These are phyloP conservation scores for Eremomyces bilateralis DNA, from an alignment of 495 filamentous ascomycete genomes.

Conservation along the genomic window DNA sequence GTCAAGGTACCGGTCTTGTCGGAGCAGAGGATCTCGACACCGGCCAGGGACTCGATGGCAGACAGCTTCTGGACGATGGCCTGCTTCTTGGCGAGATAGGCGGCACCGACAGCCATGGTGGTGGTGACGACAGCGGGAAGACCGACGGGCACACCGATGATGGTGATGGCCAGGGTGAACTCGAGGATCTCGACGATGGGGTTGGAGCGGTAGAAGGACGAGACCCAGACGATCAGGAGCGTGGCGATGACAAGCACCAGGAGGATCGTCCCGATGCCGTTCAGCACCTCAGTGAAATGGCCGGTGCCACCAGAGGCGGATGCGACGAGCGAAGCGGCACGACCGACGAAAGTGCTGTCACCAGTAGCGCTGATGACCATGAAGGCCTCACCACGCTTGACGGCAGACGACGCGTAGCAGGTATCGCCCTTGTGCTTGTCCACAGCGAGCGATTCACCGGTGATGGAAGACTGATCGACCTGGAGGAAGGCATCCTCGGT, in stretches of 20 bases:
- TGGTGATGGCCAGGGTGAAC: slow-evolving; percentile 70
- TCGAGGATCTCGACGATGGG: slow-evolving; percentile 51
- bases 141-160: slow-evolving; percentile 90
- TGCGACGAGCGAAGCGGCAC: slow-evolving; percentile 66
- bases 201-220: slow-evolving; percentile 72
- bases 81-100: slow-evolving; percentile 84
- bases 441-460: slow-evolving; percentile 79
- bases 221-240: slow-evolving; percentile 63
- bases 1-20: slow-evolving; percentile 92
- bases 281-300: slow-evolving; percentile 78
- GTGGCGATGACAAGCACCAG: slow-evolving; percentile 63
- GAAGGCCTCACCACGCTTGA: slow-evolving; percentile 76
- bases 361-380: slow-evolving; percentile 65
- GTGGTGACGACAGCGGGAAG: slow-evolving; percentile 89
- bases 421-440: slow-evolving; percentile 62
- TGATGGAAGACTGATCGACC: slow-evolving; percentile 81
- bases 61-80: slow-evolving; percentile 93
- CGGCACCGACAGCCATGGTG: slow-evolving; percentile 90
- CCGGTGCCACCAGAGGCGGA: slow-evolving; percentile 46
- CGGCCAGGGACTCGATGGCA: slow-evolving; percentile 80
- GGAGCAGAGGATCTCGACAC: slow-evolving; percentile 92
- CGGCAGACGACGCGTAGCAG: slow-evolving; percentile 64
- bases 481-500: slow-evolving; percentile 63
- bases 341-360: slow-evolving; percentile 75
- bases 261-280: slow-evolving; percentile 66